Evolutionary conservation across 1,284 basidiomycete species (phyloP).

Genomic region (Porodaedalea pini): DNA sequence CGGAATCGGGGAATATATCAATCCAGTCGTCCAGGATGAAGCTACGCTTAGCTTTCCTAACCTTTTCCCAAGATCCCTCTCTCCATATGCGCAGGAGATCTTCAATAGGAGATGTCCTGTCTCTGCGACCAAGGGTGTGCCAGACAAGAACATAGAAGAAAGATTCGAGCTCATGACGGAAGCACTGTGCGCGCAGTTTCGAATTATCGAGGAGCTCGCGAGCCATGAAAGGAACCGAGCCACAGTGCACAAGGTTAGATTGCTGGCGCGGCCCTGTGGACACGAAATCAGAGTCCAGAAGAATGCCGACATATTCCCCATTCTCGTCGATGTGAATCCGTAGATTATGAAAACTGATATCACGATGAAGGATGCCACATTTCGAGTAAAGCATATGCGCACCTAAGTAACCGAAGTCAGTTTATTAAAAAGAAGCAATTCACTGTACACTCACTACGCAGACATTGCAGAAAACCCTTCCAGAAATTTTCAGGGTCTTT

Average conservation of each 20-base stretch:
- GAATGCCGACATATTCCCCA: background rate
- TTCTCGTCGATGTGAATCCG: background rate
- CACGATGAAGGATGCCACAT: constrained; percentile 1
- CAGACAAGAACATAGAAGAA: background rate
- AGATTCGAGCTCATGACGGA: background rate
- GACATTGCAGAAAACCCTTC: background rate
- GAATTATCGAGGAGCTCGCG: background rate
- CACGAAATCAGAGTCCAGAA: constrained; percentile 7
- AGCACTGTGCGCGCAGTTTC: background rate
- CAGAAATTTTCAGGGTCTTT: background rate
- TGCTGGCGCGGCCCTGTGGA: background rate
- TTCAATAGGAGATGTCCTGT: background rate
- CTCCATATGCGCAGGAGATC: background rate
- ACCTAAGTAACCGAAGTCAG: background rate
- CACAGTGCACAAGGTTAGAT: background rate
- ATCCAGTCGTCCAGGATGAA: too few relatives aligned
- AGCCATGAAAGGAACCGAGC: constrained; percentile 8
- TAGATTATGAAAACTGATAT: constrained; percentile 7
- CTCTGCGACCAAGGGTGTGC: background rate
- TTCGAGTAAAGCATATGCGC: background rate
- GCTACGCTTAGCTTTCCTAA: too few relatives aligned
- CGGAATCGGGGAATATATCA: too few relatives aligned
- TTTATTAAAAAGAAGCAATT: background rate
- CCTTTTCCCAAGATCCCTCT: background rate
- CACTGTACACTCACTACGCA: background rate